These are phyloP conservation scores for Russula sp. DNA, from an alignment of 768 basidiomycete species.

Conservation along the genomic window DNA sequence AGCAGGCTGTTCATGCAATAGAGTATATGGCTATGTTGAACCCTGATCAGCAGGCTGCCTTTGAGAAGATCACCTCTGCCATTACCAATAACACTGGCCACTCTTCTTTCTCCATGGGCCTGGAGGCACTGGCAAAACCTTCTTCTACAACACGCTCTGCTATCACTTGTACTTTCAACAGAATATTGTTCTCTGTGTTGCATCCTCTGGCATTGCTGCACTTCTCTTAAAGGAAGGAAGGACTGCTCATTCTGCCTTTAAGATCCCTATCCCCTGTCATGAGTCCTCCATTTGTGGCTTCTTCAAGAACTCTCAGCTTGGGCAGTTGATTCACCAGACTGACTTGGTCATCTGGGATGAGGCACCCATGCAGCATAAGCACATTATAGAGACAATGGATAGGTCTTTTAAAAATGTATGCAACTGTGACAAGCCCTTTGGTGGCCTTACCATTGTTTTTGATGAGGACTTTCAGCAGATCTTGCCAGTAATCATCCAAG, in stretches of 20 bases:
- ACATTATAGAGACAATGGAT: not conserved
- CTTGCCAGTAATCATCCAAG: not conserved
- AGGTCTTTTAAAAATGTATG: not conserved
- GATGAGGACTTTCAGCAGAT: not conserved
- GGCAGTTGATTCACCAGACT: not conserved
- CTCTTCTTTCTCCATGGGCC: slow-evolving; percentile 38
- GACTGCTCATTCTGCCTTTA: too few species aligned
- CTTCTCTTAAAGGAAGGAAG: too few species aligned
- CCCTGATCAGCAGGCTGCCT: slow-evolving; percentile 17
- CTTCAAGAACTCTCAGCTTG: not conserved
- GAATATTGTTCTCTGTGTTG: slow-evolving; percentile 35
- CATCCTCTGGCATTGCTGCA: slow-evolving; percentile 28
- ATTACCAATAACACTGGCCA: slow-evolving; percentile 15
- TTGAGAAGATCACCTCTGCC: slow-evolving; percentile 20
- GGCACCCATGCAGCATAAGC: not conserved
- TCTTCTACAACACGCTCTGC: slow-evolving; percentile 31
- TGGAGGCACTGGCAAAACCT: slow-evolving; percentile 43
- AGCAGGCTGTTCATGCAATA: not conserved
- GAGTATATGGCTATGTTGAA: slow-evolving; percentile 14
- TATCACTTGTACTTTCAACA: not conserved
- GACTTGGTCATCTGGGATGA: not conserved
- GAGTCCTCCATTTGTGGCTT: slow-evolving; percentile 7
- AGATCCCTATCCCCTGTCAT: slow-evolving; percentile 21
- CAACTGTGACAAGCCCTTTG: not conserved
- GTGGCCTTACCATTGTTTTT: not conserved